Evolutionary conservation across 1,284 basidiomycete genomes (phyloP).

Genomic region (Trametes pubescens): DNA sequence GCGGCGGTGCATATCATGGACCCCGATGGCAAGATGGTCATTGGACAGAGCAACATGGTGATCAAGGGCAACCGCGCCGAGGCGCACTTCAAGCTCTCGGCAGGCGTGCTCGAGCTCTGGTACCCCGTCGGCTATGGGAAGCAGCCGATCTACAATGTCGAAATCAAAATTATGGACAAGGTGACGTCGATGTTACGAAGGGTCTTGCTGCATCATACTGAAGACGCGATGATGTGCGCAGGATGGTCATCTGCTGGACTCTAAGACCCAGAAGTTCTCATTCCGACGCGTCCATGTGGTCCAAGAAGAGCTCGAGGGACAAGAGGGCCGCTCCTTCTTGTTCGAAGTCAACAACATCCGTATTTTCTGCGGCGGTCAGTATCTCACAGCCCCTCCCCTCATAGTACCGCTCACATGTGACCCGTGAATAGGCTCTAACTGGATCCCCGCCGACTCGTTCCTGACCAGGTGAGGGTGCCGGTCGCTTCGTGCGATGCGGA

Average conservation of each 20-base stretch:
- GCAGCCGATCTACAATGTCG: constrained; percentile 78
- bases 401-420: not conserved
- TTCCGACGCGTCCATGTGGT: constrained; percentile 81
- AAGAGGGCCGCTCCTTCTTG: constrained; percentile 81
- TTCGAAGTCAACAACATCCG: constrained; percentile 90
- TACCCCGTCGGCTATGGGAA: constrained; percentile 85
- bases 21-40: constrained; percentile 53
- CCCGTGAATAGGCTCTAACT: constrained; percentile 72
- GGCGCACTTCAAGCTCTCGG: constrained; percentile 59
- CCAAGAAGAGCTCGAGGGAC: constrained; percentile 76
- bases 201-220: not conserved
- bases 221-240: constrained; percentile 34
- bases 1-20: constrained; percentile 58
- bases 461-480: constrained; percentile 65
- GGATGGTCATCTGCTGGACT: constrained; percentile 60
- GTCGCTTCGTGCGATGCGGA: too few species aligned
- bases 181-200: constrained; percentile 42
- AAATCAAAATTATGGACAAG: constrained; percentile 58
- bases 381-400: constrained; percentile 16
- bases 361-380: constrained; percentile 84
- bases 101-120: constrained; percentile 77
- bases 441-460: constrained; percentile 93
- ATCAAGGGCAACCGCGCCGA: constrained; percentile 49
- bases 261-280: constrained; percentile 65
- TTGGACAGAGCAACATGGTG: constrained; percentile 47